Evolutionary conservation across 2,329 filamentous ascomycete genomes (phyloP).

Genomic region (Fusarium xylarioides): DNA sequence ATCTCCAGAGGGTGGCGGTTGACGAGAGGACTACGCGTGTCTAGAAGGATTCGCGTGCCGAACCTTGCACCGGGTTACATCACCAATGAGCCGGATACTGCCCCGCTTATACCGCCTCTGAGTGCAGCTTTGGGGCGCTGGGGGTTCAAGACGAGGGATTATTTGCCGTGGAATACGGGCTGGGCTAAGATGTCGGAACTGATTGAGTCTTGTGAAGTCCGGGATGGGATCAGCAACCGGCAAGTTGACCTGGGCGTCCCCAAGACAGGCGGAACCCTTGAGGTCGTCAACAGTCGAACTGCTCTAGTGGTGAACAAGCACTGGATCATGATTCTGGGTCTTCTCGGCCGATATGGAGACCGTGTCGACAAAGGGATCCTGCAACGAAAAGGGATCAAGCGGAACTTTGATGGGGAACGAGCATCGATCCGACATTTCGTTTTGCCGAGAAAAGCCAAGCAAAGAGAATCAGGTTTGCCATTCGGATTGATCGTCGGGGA

Average conservation of each 20-base stretch:
- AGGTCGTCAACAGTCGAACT: background rate
- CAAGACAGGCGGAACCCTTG: rapidly evolving
- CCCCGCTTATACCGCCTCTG: background rate
- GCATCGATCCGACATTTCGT: background rate
- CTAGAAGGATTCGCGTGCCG: background rate
- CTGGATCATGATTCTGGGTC: background rate
- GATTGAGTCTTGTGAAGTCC: background rate
- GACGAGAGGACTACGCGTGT: background rate
- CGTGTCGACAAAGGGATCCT: background rate
- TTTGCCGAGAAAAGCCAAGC: background rate
- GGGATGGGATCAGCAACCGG: background rate
- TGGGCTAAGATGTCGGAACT: background rate
- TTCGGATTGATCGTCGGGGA: background rate
- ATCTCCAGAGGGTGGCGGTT: background rate
- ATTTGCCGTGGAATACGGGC: background rate
- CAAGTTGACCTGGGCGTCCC: background rate
- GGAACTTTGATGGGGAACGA: background rate
- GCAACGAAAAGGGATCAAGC: background rate
- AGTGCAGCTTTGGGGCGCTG: background rate
- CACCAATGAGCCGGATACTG: background rate
- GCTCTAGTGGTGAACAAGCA: rapidly evolving
- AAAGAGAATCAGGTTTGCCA: rapidly evolving
- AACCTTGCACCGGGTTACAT: background rate
- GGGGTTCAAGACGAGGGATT: background rate
- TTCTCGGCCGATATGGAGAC: background rate